Conservation (phyloP, 257 asterid genomes). For the Gardenia jasminoides region DNA sequence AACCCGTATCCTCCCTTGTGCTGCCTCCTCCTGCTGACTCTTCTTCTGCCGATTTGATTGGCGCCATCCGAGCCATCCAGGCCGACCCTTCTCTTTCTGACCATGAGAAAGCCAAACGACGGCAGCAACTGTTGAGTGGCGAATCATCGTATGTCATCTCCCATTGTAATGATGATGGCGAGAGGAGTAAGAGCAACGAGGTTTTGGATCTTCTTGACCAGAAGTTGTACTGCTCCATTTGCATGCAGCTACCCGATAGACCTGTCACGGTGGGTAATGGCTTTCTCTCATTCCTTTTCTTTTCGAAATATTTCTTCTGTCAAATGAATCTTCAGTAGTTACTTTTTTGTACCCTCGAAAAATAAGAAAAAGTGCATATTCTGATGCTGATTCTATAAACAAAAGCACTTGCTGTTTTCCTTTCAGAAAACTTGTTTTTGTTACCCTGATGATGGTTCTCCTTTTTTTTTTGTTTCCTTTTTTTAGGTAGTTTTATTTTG, state of each 20-base stretch:
- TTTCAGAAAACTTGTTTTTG: no score
- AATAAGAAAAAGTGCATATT: no score
- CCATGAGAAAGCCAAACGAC: conserved; percentile 66
- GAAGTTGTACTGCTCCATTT: conserved; percentile 72
- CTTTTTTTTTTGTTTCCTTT: no score
- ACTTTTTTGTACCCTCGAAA: no score
- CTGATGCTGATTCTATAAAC: no score
- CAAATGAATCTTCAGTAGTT: no score
- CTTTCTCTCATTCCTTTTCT: not conserved
- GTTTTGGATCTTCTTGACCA: conserved; percentile 62
- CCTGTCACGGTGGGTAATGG: conserved; percentile 69
- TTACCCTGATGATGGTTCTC: no score
- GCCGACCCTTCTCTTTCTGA: conserved; percentile 60
- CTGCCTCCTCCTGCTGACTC: conserved; percentile 27
- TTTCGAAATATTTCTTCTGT: not conserved
- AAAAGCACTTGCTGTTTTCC: no score
- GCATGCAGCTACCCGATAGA: conserved; percentile 89
- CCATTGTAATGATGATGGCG: conserved; percentile 16
- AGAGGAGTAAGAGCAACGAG: conserved; percentile 30
- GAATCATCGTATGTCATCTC: conserved; percentile 8
- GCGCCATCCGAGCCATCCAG: conserved; percentile 66
- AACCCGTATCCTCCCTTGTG: conserved; percentile 11
- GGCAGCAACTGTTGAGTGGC: conserved; percentile 73
- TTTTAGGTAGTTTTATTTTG: no score
- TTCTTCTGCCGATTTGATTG: conserved; percentile 43